phyloP scores from a whole-genome alignment of 2,329 filamentous ascomycete species.

The Paraphoma sp. region DNA sequence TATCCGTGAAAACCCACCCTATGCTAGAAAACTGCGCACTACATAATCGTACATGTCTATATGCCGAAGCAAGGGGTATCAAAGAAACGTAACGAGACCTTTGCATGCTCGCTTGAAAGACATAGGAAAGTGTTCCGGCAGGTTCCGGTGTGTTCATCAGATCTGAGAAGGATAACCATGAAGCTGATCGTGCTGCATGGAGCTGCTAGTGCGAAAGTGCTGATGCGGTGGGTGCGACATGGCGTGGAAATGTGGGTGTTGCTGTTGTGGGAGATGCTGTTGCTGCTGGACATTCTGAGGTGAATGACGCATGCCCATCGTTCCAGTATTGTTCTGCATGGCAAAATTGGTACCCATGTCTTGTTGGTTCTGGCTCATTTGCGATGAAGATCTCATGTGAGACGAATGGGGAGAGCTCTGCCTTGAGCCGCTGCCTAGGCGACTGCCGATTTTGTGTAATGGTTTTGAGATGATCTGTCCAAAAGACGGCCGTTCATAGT shows the following conservation, averaged over 20 bases:
- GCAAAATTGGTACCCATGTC: constrained; percentile 33
- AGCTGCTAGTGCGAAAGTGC: constrained; percentile 22
- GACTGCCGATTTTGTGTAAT: constrained; percentile 40
- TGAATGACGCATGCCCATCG: constrained; percentile 29
- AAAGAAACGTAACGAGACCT: constrained; percentile 16
- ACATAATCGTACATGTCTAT: constrained; percentile 25
- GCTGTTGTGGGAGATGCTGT: constrained; percentile 20
- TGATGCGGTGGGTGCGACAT: constrained; percentile 25
- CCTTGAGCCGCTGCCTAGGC: constrained; percentile 31
- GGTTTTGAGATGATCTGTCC: constrained; percentile 45
- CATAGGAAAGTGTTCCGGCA: constrained; percentile 7
- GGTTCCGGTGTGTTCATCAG: constrained; percentile 6
- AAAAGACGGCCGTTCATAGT: constrained; percentile 44
- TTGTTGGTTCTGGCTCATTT: constrained; percentile 22
- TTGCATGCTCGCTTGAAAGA: constrained; percentile 24
- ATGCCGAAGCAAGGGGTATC: constrained; percentile 28
- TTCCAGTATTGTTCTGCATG: constrained; percentile 23
- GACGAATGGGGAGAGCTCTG: constrained; percentile 29
- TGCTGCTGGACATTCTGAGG: constrained; percentile 25
- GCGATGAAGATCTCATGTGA: constrained; percentile 25
- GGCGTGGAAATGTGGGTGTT: constrained; percentile 31
- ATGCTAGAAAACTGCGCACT: not conserved
- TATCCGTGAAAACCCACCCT: not conserved
- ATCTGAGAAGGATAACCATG: constrained; percentile 31
- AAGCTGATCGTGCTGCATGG: constrained; percentile 29